Base-by-base conservation (phyloP, 2,329 filamentous ascomycete genomes). In the Cyphellophora europaea region DNA sequence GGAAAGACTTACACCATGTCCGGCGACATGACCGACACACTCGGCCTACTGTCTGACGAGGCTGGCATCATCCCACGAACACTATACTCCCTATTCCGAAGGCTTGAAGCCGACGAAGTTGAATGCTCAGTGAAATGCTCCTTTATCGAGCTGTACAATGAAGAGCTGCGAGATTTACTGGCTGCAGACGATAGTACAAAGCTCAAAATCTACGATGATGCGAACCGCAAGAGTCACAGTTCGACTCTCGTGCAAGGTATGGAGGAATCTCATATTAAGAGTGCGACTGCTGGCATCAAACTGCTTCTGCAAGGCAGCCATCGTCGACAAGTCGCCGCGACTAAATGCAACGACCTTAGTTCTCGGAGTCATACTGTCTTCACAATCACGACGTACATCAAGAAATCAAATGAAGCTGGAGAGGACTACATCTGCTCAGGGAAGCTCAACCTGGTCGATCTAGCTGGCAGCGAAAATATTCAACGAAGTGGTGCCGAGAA, bases 1-100 rank as follows among this genome's bases (percentile, higher is more conserved):
- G 91, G 91, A 50, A 98, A 98, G 60, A 98, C 91, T 11, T 98
- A 98, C 60, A 98, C 91, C 15, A 98, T 98, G 91, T 94, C 89
- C 1, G 91, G 91, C 36, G 89, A 98, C 58, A 95, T 98, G 77
- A 84, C 74, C 11, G 84, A 95, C 49, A 85, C 77, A 0, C 62
- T 87, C 23, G 86, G 89, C 2, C 77, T 94, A 40, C 69, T 93
- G 11, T 89, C 89, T 1, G 91, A 96, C 54, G 81, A 79, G 25
- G 91, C 93, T 17, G 91, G 91, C 50, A 96, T 98, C 49, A 91
- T 98, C 43, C 93, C 93, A 15, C 80, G 93, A 32, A 86, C 88
- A 1, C 67, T 98, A 0, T 81, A 95, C 52, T 75, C 82, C 0
- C 71, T 98, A 0, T 98, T 98, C 60, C 73, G 74, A 47, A 89